Base-by-base conservation (phyloP, 164 flowering plant genomes). In the Tinospora cordifolia region DNA sequence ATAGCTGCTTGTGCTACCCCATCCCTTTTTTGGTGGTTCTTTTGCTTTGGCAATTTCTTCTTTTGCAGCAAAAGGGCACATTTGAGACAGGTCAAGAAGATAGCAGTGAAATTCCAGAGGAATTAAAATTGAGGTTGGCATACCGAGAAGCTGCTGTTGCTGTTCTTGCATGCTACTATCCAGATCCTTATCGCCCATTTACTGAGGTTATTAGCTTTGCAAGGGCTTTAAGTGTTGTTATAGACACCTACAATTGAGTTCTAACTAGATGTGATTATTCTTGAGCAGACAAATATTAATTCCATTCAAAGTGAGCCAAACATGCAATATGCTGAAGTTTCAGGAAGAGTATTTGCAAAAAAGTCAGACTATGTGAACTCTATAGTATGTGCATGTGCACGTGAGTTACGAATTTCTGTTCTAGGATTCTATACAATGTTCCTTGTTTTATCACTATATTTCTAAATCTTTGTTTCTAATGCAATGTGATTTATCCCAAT, bases 41-140 rank as follows among this genome's bases (percentile, higher is more conserved):
- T 51, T 51, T 24, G 39, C 39, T 63, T 72, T 68, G 21, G 51
- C 17, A 40, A 41, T 17, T 19, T 69, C 21, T 64, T 40, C 47
- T 73, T 68, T 74, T 87, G 78, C 91, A 93, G 98, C 98, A 94
- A 90, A 85, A 90, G 58, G 98, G 98, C 25, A 89, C 97, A 26
- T 93, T 90, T 86, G 98, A 90, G 80, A 94, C 97, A 8, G 97
- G 98, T 12, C 90, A 88, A 84, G 98, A 94, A 81, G 98, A 94
- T 79, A 87, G 84, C 66, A 84, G 78, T 27, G 93, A 85, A 75
- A 82, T 92, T 74, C 93, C 97, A 9, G 92, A 90, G 74, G 97
- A 94, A 46, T 69, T 94, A 47, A 88, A 82, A 79, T 77, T 94
- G 78, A 86, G 98, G 72, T 76, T 92, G 81, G 98, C 98, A 71